Conservation (phyloP, 192 early-diverging fungal species). For the Entomortierella chlamydospora region DNA sequence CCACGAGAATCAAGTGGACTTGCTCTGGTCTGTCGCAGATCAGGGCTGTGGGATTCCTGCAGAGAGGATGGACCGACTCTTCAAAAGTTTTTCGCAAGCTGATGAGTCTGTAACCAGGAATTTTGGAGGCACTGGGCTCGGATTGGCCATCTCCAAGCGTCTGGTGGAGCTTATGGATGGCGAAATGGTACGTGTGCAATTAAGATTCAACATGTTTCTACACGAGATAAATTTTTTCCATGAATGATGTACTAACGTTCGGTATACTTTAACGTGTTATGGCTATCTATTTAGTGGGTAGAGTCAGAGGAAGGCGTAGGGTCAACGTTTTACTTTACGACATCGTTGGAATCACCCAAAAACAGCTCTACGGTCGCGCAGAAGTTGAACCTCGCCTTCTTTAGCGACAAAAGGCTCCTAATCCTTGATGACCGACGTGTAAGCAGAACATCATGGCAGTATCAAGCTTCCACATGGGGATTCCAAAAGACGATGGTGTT, state of each 20-base stretch:
- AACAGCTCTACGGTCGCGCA: conserved; percentile 28
- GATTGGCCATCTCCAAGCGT: conserved; percentile 55
- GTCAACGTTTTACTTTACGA: conserved; percentile 50
- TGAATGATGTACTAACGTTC: too few species aligned
- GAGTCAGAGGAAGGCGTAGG: conserved; percentile 52
- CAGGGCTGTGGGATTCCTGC: conserved; percentile 55
- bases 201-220: neutral
- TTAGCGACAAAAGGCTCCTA: conserved; percentile 32
- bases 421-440: conserved; percentile 51
- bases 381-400: conserved; percentile 46
- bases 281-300: conserved; percentile 26
- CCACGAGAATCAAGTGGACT: conserved; percentile 19
- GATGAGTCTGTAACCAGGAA: conserved; percentile 58
- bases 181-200: conserved; percentile 37
- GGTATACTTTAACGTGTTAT: too few species aligned
- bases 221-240: too few species aligned
- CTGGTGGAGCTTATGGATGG: conserved; percentile 57
- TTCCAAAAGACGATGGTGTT: conserved; percentile 34
- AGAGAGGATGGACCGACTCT: conserved; percentile 47
- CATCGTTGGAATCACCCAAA: conserved; percentile 26
- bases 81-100: conserved; percentile 60
- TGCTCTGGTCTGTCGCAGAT: conserved; percentile 53
- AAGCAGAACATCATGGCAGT: conserved; percentile 48
- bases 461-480: conserved; percentile 48
- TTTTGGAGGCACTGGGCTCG: conserved; percentile 60